These are phyloP conservation scores for Drosera spatulata DNA, from an alignment of 179 eudicot genomes.

Conservation along the genomic window DNA sequence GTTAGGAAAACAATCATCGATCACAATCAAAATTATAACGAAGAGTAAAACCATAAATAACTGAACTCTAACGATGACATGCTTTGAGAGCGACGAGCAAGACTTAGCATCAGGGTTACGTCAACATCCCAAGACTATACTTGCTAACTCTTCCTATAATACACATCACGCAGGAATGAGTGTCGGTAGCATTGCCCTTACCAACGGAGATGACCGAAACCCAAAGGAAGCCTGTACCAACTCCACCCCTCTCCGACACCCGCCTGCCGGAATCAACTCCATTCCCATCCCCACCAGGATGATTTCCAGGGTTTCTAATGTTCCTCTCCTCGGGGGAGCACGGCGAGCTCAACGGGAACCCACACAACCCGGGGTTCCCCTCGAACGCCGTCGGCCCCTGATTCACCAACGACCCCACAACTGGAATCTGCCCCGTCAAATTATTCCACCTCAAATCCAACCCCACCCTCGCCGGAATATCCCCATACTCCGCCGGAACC, in stretches of 20 bases:
- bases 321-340: slow-evolving; percentile 41
- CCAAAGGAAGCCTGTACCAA: slow-evolving; percentile 20
- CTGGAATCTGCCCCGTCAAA: slow-evolving; percentile 74
- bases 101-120: too few relatives aligned
- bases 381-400: slow-evolving; percentile 95
- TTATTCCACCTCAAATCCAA: slow-evolving; percentile 70
- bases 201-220: too few relatives aligned
- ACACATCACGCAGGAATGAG: too few relatives aligned
- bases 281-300: slow-evolving; percentile 1
- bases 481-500: slow-evolving; percentile 58
- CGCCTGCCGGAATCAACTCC: slow-evolving; percentile 4
- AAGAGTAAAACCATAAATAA: too few relatives aligned
- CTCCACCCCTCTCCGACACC: slow-evolving; percentile 8
- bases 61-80: too few relatives aligned
- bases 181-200: too few relatives aligned
- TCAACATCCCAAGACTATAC: too few relatives aligned
- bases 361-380: slow-evolving; percentile 73
- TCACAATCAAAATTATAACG: too few relatives aligned
- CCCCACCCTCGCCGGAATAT: slow-evolving; percentile 59
- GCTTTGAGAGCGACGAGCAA: too few relatives aligned
- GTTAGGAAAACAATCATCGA: too few relatives aligned
- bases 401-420: slow-evolving; percentile 59
- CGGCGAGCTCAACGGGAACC: slow-evolving; percentile 51
- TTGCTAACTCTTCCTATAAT: too few relatives aligned
- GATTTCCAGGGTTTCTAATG: slow-evolving; percentile 33